A percentile compares a stretch with the other conserved stretches of the same genome.
Evolutionary conservation across 2,329 filamentous ascomycete genomes (phyloP).

Genomic region (Fusarium coffeatum): DNA sequence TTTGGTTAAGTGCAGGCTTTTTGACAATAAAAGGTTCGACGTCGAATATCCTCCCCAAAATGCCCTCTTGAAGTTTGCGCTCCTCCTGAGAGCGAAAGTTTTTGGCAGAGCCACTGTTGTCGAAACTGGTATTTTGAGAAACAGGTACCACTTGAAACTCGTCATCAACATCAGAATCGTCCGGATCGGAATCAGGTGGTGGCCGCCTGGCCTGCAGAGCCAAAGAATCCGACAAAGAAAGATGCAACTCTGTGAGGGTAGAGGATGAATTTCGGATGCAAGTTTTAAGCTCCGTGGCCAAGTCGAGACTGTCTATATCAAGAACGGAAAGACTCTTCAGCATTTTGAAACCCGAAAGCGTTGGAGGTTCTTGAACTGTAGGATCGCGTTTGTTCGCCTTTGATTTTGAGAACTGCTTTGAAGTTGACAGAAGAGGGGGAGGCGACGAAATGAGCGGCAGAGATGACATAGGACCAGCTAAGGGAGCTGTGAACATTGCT

Average conservation of each 20-base stretch:
- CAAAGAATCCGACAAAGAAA: constrained; percentile 68
- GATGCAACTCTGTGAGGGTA: constrained; percentile 64
- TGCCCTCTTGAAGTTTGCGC: constrained; percentile 64
- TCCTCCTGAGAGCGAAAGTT: constrained; percentile 64
- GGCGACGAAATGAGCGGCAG: constrained; percentile 40
- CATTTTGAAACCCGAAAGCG: constrained; percentile 67
- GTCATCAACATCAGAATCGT: constrained; percentile 66
- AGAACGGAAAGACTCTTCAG: constrained; percentile 66
- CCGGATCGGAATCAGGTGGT: constrained; percentile 54
- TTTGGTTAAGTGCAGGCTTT: constrained; percentile 48
- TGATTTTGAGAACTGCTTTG: constrained; percentile 52
- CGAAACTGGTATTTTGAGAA: constrained; percentile 49
- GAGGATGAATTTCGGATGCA: constrained; percentile 67
- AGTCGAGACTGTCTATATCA: constrained; percentile 70
- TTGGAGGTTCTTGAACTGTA: constrained; percentile 58
- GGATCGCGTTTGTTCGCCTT: constrained; percentile 50
- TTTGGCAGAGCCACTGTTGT: constrained; percentile 58
- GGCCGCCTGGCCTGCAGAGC: constrained; percentile 56
- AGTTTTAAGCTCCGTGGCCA: constrained; percentile 65
- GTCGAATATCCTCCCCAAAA: constrained; percentile 65
- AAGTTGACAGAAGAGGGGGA: constrained; percentile 49
- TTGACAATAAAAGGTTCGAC: constrained; percentile 57
- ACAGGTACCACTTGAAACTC: constrained; percentile 62
- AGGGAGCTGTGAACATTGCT: constrained; percentile 35
- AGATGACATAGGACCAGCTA: constrained; percentile 20